Evolutionary conservation across 441 rosid species (phyloP), one percentile per base, ranked within the genome.

Genomic region (Populus hybrid): DNA sequence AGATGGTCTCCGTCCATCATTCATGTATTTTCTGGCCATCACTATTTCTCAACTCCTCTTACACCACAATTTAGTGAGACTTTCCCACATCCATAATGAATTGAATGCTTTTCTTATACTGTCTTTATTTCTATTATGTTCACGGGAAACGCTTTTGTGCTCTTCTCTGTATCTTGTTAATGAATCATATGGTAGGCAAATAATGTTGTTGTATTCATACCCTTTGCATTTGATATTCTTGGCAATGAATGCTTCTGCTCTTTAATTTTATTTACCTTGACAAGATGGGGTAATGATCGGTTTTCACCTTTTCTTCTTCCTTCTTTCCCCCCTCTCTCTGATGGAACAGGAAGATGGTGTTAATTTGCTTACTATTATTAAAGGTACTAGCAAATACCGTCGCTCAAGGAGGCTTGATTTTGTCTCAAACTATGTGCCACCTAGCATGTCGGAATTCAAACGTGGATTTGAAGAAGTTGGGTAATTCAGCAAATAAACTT

Each of bases 341-440:
- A 53, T 53, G 61, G n/a, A 71, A 56, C 91, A 92, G 96, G 96
- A 92, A 83, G 91, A 86, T 72, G 87, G 90, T 64, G 14, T 87
- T 67, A 89, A 80, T 86, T 82, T 94, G 89, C 90, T 92, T 75
- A 89, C 94, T 18, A 45, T 91, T 74, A 91, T 94, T 56, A 94
- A 94, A 87, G 94, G 93, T 71, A 87, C 94, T n/a, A 8, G 86
- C 80, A 90, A 89, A 71, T 94, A 94, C 82, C 93, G 97, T 7
- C 90, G 88, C 42, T 85, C 97, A 11, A 71, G 81, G 82, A 93
- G 82, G 89, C 80, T 36, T 16, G 93, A 95, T 90, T 76, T 18
- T 77, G 84, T 87, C 81, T 78, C 84, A 6, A 97, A 95, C 83
- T 95, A 87, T 80, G 35, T 95, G 81, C 96, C 98, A 74, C 98